Percentiles rank a stretch among this genome's conserved stretches.
phyloP scores from a whole-genome alignment of 495 filamentous ascomycete species.

The Xanthoparmelia taractica region DNA sequence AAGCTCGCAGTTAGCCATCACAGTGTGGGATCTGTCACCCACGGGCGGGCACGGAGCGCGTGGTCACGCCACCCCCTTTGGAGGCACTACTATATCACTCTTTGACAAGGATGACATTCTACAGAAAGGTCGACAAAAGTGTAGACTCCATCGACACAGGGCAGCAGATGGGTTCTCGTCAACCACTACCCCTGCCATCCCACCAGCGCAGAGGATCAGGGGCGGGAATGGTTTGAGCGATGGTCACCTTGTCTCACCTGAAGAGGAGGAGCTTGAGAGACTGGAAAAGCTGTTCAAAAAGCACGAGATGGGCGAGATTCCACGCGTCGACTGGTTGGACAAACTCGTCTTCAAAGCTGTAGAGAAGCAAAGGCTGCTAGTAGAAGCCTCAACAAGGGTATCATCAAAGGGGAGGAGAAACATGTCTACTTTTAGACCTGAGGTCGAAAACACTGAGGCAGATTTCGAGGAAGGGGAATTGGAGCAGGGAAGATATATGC shows the following conservation, averaged over 20 bases:
- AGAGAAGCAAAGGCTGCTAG: constrained; percentile 62
- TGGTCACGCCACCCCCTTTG: constrained; percentile 80
- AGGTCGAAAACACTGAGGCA: constrained; percentile 26
- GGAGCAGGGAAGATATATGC: constrained; percentile 49
- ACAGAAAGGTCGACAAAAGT: constrained; percentile 88
- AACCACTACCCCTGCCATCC: constrained; percentile 66
- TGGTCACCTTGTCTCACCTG: constrained; percentile 43
- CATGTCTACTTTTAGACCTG: constrained; percentile 24
- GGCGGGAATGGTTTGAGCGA: constrained; percentile 40
- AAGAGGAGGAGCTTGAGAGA: constrained; percentile 69
- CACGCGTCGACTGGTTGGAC: constrained; percentile 89
- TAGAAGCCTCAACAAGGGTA: constrained; percentile 37
- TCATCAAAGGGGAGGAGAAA: constrained; percentile 28
- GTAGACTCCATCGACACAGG: constrained; percentile 70
- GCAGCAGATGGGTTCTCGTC: constrained; percentile 80
- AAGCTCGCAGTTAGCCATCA: constrained; percentile 80
- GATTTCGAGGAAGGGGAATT: constrained; percentile 36
- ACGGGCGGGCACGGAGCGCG: constrained; percentile 54
- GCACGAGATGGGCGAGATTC: constrained; percentile 94
- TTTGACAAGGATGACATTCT: constrained; percentile 89
- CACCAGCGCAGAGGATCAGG: constrained; percentile 40
- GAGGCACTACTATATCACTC: constrained; percentile 80
- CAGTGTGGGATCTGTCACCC: constrained; percentile 89
- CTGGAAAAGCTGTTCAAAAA: constrained; percentile 89
- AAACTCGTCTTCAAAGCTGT: constrained; percentile 81